phyloP scores from a whole-genome alignment of 176 grass and related monocot species.

The Coix lacrymajobi region DNA sequence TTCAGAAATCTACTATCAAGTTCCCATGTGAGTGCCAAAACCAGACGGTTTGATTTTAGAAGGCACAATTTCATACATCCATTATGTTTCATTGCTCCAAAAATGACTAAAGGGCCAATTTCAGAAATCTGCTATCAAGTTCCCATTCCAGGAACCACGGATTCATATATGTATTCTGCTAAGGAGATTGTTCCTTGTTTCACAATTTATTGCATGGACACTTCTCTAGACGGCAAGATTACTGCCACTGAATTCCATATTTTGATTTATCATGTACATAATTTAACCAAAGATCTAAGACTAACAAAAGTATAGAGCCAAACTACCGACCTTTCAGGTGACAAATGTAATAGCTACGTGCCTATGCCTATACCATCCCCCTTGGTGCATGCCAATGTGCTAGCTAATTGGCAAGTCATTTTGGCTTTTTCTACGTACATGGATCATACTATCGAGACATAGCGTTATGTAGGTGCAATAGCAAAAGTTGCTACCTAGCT shows the following conservation, averaged over 20 bases:
- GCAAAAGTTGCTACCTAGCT: too few relatives aligned
- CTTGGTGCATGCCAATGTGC: not conserved
- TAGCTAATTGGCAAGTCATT: not conserved
- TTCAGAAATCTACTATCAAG: not conserved
- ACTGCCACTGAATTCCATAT: not conserved
- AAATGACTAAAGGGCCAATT: not conserved
- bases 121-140: not conserved
- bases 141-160: not conserved
- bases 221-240: not conserved
- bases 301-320: not conserved
- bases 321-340: not conserved
- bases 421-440: not conserved
- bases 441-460: too few relatives aligned
- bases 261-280: not conserved
- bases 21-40: not conserved
- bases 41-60: not conserved
- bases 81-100: not conserved
- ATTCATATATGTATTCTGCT: not conserved
- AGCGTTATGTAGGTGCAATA: too few relatives aligned
- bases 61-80: not conserved
- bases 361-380: not conserved
- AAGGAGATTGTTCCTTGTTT: not conserved
- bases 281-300: not conserved
- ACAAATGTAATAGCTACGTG: not conserved
- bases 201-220: not conserved